Percentiles rank a stretch among this genome's conserved stretches.
Evolutionary conservation across 345 rosid species (phyloP).

Genomic region (Camelina sativa): DNA sequence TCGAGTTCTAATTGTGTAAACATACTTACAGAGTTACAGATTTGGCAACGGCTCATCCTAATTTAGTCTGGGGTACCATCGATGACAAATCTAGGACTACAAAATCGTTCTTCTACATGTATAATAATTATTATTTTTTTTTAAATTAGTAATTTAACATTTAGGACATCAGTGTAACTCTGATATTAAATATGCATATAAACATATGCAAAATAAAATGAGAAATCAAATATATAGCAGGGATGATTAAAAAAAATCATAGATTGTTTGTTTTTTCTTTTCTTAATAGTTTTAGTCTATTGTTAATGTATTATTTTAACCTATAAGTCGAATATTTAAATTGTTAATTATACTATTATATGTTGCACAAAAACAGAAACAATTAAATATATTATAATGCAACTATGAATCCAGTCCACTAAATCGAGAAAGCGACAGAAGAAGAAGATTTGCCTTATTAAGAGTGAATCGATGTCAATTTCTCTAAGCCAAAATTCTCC

Average conservation of each 20-base stretch:
- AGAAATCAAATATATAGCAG: too few relatives aligned
- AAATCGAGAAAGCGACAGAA: neutral
- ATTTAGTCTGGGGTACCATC: constrained; percentile 15
- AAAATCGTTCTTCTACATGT: too few relatives aligned
- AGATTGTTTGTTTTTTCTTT: neutral
- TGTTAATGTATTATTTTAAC: too few relatives aligned
- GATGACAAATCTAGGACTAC: neutral
- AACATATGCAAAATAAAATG: too few relatives aligned
- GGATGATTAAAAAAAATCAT: neutral
- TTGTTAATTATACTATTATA: neutral
- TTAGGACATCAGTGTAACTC: neutral
- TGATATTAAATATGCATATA: too few relatives aligned
- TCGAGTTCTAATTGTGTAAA: constrained; percentile 31
- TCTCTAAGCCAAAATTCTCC: neutral
- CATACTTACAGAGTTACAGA: constrained; percentile 5
- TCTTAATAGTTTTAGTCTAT: too few relatives aligned
- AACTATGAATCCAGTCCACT: too few relatives aligned
- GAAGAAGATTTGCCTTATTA: neutral
- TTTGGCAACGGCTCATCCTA: constrained; percentile 3
- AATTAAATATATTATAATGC: too few relatives aligned
- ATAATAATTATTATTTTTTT: too few relatives aligned
- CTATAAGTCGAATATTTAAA: neutral
- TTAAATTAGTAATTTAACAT: too few relatives aligned
- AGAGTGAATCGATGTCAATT: neutral
- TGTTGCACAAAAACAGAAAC: too few relatives aligned